Evolutionary conservation across 1,284 basidiomycete species (phyloP).

Genomic region (Blastosporella zonata): DNA sequence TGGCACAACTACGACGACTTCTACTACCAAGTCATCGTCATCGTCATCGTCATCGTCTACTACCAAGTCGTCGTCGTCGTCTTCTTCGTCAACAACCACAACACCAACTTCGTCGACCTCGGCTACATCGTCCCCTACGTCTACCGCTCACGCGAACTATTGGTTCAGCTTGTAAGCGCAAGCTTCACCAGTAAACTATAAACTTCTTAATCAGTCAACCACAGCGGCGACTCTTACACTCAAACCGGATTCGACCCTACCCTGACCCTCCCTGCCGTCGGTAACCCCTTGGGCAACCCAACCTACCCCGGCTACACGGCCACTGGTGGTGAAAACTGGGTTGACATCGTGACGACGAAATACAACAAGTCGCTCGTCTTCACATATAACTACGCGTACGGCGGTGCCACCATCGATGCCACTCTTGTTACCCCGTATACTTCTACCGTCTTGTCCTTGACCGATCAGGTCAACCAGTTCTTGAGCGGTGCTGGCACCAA

Average conservation of each 20-base stretch:
- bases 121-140: constrained; percentile 15
- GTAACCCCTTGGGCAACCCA: constrained; percentile 58
- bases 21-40: constrained; percentile 4
- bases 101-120: constrained; percentile 18
- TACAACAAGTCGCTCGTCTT: constrained; percentile 52
- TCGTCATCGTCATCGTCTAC: constrained; percentile 17
- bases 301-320: constrained; percentile 56
- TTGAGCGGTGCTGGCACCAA: constrained; percentile 39
- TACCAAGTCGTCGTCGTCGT: constrained; percentile 15
- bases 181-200: constrained; percentile 39
- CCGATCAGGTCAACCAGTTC: constrained; percentile 56
- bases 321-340: constrained; percentile 57
- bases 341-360: constrained; percentile 46
- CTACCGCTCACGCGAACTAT: constrained; percentile 5
- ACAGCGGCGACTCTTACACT: constrained; percentile 58
- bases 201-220: constrained; percentile 12
- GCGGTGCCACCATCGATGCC: constrained; percentile 57
- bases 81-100: constrained; percentile 5
- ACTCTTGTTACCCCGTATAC: constrained; percentile 47
- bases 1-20: constrained; percentile 21
- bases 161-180: constrained; percentile 14
- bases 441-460: constrained; percentile 48
- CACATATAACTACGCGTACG: constrained; percentile 61
- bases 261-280: constrained; percentile 38
- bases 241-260: constrained; percentile 48